Evolutionary conservation across 352 stramenopile genomes (phyloP), one percentile per base, ranked within the genome.

Genomic region (Pythium pectinolyticum): DNA sequence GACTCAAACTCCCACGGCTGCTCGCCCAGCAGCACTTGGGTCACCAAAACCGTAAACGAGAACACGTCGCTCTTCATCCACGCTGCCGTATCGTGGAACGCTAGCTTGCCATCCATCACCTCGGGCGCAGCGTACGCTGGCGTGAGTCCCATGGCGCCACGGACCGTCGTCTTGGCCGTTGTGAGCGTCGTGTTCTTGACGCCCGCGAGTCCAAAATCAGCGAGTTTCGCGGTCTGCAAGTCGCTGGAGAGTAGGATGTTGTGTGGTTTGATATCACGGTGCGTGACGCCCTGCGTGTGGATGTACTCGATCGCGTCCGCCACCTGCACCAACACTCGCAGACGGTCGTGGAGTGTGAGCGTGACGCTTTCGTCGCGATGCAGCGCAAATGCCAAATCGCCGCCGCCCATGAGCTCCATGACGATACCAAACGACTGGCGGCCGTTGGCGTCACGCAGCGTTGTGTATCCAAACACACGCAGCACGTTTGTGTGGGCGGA

Each of bases 201-300:
- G 5, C 56, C 41, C 3, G 45, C 56, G 4, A 63, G 56, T 20
- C 56, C 56, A 55, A 63, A 63, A 30, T 63, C 56, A 7, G 56
- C 56, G 20, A 63, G 45, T 22, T 63, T 63, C 30, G 46, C 46
- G 1, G 56, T 56, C 46, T 54, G 11, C 19, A 24, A 28, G 32
- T 63, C 56, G 19, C 10, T 27, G 15, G 56, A 63, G 2, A 63
- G 56, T 2, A 90, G 78, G 5, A 92, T 41, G 52, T 92, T 92
- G 34, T 88, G 76, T 5, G 83, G 83, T 59, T 92, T 92, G 48
- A 92, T 85, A 47, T 90, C 83, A 32, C 89, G 51, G 37, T 92
- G 83, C 1, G 89, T 68, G 24, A 92, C 68, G 7, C 64, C 74
- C 20, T 82, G 72, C 19, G 76, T 65, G 46, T 92, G 83, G n/a